These are phyloP conservation scores for Candida lessepsii DNA, from an alignment of 805 yeast genomes.

Conservation along the genomic window DNA sequence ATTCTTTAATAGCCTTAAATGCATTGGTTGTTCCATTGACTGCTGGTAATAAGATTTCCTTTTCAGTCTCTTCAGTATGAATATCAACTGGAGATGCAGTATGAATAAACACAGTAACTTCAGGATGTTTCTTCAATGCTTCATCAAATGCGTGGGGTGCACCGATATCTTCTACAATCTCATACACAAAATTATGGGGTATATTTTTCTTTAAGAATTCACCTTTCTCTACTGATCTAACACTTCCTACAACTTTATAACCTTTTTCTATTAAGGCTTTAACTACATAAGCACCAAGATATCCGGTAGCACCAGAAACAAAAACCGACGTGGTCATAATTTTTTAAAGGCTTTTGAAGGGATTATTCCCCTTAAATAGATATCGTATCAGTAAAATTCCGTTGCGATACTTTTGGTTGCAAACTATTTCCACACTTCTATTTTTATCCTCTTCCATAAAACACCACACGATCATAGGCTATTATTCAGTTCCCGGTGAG, in stretches of 20 bases:
- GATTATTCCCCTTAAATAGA: too few species aligned
- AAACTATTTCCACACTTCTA: too few species aligned
- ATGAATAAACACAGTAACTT: slow-evolving; percentile 54
- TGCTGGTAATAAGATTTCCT: slow-evolving; percentile 56
- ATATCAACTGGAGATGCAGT: slow-evolving; percentile 60
- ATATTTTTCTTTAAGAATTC: slow-evolving; percentile 30
- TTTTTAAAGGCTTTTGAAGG: too few species aligned
- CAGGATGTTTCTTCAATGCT: slow-evolving; percentile 47
- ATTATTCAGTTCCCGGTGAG: too few species aligned
- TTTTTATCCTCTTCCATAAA: too few species aligned
- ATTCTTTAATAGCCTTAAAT: slow-evolving; percentile 46
- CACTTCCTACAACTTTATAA: slow-evolving; percentile 39
- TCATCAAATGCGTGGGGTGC: slow-evolving; percentile 45
- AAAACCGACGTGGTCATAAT: slow-evolving; percentile 32
- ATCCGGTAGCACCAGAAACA: slow-evolving; percentile 55
- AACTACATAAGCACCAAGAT: slow-evolving; percentile 49
- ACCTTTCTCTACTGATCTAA: slow-evolving; percentile 21
- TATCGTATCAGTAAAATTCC: too few species aligned
- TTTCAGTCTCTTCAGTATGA: slow-evolving; percentile 43
- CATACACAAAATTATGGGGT: slow-evolving; percentile 37
- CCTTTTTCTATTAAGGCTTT: slow-evolving; percentile 35
- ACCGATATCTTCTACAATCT: slow-evolving; percentile 48
- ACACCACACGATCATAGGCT: too few species aligned
- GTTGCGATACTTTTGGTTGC: too few species aligned
- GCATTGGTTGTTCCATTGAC: slow-evolving; percentile 53